Conservation (phyloP, 768 basidiomycete species). For the Psilocybe azurescens region DNA sequence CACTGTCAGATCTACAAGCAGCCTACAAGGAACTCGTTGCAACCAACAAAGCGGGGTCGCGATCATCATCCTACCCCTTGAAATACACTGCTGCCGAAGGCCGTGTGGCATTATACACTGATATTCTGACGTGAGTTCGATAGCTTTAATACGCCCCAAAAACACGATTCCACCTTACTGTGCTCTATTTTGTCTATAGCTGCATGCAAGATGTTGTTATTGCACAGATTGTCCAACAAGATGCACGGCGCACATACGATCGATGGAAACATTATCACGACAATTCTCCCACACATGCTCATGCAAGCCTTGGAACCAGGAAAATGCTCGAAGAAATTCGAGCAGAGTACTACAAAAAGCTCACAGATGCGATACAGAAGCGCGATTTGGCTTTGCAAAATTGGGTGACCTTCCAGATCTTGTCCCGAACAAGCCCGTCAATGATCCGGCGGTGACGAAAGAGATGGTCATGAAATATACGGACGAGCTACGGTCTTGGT, state of each 20-base stretch:
- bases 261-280: conserved; percentile 36
- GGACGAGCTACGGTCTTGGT: conserved; percentile 36
- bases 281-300: conserved; percentile 31
- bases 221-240: conserved; percentile 27
- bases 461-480: conserved; percentile 31
- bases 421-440: conserved; percentile 7
- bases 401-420: conserved; percentile 34
- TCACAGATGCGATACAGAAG: conserved; percentile 22
- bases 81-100: background rate
- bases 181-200: conserved; percentile 22
- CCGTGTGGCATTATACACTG: background rate
- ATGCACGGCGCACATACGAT: conserved; percentile 26
- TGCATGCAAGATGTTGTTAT: conserved; percentile 32
- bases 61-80: background rate
- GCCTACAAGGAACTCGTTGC: background rate
- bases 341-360: conserved; percentile 20
- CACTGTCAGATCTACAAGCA: background rate
- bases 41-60: background rate
- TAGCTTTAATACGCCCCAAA: background rate
- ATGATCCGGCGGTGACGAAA: conserved; percentile 23
- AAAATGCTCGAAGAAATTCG: conserved; percentile 29
- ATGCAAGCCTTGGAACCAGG: conserved; percentile 32
- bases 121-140: background rate
- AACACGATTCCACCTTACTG: background rate
- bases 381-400: conserved; percentile 26